Conservation (phyloP, 2,329 filamentous ascomycete species). For the Hymenoscyphus fructigenus region DNA sequence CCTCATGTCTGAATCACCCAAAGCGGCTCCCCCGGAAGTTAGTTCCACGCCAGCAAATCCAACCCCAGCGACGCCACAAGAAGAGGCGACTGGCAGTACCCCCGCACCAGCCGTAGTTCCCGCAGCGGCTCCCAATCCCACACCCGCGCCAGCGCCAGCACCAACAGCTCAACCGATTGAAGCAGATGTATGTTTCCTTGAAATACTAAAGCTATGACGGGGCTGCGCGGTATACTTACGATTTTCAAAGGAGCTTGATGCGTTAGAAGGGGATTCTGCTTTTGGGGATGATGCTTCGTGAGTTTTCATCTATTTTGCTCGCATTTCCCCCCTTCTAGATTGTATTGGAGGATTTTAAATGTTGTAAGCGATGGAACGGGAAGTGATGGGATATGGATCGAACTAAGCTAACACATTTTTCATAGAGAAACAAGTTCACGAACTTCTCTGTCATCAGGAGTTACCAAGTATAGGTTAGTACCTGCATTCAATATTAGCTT, state of each 20-base stretch:
- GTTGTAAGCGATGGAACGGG: too few species aligned
- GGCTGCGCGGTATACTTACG: not conserved
- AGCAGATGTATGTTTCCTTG: slow-evolving; percentile 1
- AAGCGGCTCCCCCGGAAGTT: not conserved
- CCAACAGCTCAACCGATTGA: slow-evolving; percentile 4
- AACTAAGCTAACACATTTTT: not conserved
- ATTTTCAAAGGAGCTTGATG: slow-evolving; percentile 8
- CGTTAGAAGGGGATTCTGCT: slow-evolving; percentile 14
- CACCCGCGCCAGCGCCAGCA: not conserved
- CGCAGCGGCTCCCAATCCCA: not conserved
- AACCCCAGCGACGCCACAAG: not conserved
- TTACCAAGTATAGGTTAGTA: slow-evolving; percentile 17
- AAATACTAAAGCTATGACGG: not conserved
- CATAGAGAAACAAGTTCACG: slow-evolving; percentile 10
- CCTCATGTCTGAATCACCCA: not conserved
- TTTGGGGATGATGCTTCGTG: slow-evolving; percentile 17
- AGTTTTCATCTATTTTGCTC: not conserved
- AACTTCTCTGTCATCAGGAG: slow-evolving; percentile 10
- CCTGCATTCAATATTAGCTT: not conserved
- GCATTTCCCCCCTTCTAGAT: not conserved
- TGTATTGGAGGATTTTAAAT: not conserved
- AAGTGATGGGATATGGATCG: too few species aligned
- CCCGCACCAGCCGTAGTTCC: slow-evolving; percentile 1
- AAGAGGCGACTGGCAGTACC: not conserved
- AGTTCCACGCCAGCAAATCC: too few species aligned